Evolutionary conservation across 352 stramenopile species (phyloP).

Genomic region (Phytopythium boreale): DNA sequence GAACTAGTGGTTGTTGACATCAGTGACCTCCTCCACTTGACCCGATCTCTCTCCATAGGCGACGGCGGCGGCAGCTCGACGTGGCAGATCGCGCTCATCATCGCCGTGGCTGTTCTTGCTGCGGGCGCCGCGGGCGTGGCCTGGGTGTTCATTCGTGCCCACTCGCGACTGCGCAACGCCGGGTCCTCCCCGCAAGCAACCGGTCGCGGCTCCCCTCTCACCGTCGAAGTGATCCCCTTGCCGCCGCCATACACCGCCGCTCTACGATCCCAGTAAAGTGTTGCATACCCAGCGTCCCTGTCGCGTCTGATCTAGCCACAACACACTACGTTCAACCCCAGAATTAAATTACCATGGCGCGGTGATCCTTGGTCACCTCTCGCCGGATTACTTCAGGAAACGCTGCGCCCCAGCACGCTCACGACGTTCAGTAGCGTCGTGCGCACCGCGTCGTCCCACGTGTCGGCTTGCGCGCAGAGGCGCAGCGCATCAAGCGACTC

Average conservation of each 20-base stretch:
- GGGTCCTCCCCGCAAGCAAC: too few relatives aligned
- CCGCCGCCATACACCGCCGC: not conserved
- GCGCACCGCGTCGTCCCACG: conserved; percentile 28
- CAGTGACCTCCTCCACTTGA: too few relatives aligned
- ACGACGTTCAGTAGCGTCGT: conserved; percentile 33
- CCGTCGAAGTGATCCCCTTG: too few relatives aligned
- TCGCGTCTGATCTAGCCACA: not conserved
- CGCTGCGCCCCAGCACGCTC: conserved; percentile 16
- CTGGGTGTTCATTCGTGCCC: not conserved
- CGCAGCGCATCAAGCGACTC: conserved; percentile 28
- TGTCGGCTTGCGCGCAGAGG: conserved; percentile 27
- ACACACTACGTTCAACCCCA: not conserved
- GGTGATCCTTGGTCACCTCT: not conserved
- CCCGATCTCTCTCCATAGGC: not conserved
- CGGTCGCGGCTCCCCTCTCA: too few relatives aligned
- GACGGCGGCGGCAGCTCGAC: not conserved
- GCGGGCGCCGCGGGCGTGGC: not conserved
- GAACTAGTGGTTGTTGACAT: too few relatives aligned
- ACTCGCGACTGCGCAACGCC: too few relatives aligned
- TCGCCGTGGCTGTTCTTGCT: not conserved
- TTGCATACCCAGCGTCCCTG: too few relatives aligned
- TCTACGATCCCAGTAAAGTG: too few relatives aligned
- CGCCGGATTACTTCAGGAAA: not conserved
- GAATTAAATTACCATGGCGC: not conserved
- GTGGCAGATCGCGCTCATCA: not conserved